Base-by-base conservation (phyloP, 2,329 filamentous ascomycete genomes). In the Fusarium sp. region DNA sequence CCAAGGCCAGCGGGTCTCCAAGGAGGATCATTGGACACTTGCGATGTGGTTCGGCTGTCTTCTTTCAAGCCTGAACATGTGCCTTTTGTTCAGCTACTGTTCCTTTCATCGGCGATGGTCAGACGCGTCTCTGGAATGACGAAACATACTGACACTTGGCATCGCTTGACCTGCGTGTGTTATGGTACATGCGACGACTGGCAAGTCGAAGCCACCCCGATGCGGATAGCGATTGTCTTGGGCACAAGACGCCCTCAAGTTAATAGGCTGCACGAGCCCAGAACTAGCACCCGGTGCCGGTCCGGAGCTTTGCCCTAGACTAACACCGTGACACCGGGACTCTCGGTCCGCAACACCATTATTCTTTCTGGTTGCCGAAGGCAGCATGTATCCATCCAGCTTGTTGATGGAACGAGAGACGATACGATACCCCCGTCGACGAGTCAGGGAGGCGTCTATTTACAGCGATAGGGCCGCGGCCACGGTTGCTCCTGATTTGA, bases 71-170 rank as follows among this genome's bases (percentile, higher is more conserved):
- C 56, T 61, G n/a, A 61, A 35, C 56, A 60, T 60, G 40, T 63
- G 60, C 37, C 22, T 56, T 56, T 32, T 15, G 15, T 54, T 33
- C 47, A 54, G 15, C 47, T 17, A 30, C 40, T 43, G 10, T 43
- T 43, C 52, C 54, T 54, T 60, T 63, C 63, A 69, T 74, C 52
- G 52, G 58, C 47, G 68, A 74, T 71, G 68, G 37, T 45, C 64
- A 63, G 61, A 47, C 37, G 47, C 37, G 38, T 62, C 37, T 32
- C 66, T 73, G 61, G 33, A 45, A 65, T 63, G 50, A 65, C 63
- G 47, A 65, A 63, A 52, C 40, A 63, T 11, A 37, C 60, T 38
- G 60, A 33, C 45, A 37, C 60, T 63, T 47, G 58, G 43, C 59
- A 33, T 40, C 22, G 35, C 40, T 25, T 50, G 38, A 61, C 33